Evolutionary conservation across 2,329 filamentous ascomycete genomes (phyloP), one percentile per base, ranked within the genome.

Genomic region (Chalaropsis thielavioides): DNA sequence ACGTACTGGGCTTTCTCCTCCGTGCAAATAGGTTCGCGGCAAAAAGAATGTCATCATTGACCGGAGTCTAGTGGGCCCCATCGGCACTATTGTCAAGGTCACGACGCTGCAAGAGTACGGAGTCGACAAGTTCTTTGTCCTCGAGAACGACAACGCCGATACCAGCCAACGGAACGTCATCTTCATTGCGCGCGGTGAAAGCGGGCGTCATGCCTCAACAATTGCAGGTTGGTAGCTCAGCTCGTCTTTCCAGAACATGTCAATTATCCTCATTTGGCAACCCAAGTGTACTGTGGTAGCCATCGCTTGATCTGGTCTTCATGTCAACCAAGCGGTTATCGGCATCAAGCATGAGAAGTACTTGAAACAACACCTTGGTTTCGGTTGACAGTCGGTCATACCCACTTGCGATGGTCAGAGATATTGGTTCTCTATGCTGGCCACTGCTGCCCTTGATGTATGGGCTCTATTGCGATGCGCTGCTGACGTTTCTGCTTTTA

Each of bases 31-130:
- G 94, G 90, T 97, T 69, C 89, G 92, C 73, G 95, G 95, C 70
- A 99, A 97, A 83, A 99, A 99, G 81, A 97, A 96, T 72, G 80
- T 99, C 68, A 89, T 99, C 63, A 87, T 99, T 72, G 92, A 97
- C 74, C 89, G 88, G 75, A 87, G 86, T 71, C 81, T 99, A 70
- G 91, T 92, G 70, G 94, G 92, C 27, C 90, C 92, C 38, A 83
- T 99, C 70, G 90, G 92, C 67, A 82, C 92, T 67, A 87, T 99
- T 70, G 90, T 95, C 77, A 96, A 96, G 75, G 95, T 96, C 72
- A 92, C 92, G 24, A 92, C 89, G 10, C 82, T 96, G 17, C 90
- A 97, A 73, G 94, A 99, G 72, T 96, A 97, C 77, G 95, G 95
- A 38, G 92, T 99, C 70, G 92, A 97, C 75, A 95, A 95, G 75